Conservation (phyloP, 108 stramenopile species). For the Cyclotella atomus region DNA sequence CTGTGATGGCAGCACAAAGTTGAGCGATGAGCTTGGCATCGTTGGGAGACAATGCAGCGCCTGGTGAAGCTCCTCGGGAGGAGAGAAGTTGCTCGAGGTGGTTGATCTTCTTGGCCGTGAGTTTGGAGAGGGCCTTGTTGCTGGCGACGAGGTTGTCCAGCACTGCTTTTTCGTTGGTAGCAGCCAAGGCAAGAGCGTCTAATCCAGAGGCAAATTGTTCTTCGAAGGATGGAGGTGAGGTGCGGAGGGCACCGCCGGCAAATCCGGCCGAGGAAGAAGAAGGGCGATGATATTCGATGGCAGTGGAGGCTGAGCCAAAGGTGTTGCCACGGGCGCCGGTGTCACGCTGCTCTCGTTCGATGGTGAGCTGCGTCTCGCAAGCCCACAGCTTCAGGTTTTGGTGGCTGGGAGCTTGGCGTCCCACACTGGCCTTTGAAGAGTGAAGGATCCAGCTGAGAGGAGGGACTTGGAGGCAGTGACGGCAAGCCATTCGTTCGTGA, state of each 20-base stretch:
- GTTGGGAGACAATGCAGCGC: neutral
- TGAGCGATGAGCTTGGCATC: neutral
- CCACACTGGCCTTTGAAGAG: neutral
- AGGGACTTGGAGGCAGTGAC: slow-evolving; percentile 6
- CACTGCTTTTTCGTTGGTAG: neutral
- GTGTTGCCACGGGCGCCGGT: neutral
- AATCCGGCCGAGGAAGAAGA: neutral
- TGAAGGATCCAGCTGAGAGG: neutral
- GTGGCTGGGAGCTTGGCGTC: neutral
- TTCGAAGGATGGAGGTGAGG: neutral
- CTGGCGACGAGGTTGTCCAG: neutral
- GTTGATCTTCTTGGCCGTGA: neutral
- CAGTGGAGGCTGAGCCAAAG: neutral
- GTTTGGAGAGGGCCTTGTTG: neutral
- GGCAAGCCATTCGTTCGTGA: slow-evolving; percentile 5
- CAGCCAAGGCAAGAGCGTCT: neutral
- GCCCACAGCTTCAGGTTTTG: neutral
- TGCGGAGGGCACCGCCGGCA: neutral
- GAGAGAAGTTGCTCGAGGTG: neutral
- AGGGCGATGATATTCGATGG: neutral
- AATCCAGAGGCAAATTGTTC: neutral
- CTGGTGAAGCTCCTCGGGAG: neutral
- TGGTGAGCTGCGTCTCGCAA: neutral
- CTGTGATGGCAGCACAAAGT: neutral
- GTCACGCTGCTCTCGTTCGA: neutral